Evolutionary conservation across 495 filamentous ascomycete genomes (phyloP).

Genomic region (Rostrohypoxylon terebratum): DNA sequence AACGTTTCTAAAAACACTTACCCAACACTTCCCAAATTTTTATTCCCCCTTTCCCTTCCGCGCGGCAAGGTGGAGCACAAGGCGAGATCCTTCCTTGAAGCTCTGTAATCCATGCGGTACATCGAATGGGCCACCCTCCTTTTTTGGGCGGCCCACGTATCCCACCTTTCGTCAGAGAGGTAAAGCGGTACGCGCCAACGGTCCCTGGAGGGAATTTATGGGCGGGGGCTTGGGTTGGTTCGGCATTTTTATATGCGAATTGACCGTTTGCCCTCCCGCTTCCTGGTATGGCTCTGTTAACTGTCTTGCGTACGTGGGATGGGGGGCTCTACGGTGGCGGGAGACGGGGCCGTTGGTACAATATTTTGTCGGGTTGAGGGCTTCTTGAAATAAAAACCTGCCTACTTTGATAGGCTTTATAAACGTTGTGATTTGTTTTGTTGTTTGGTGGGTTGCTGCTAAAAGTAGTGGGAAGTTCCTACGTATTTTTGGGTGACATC

Average conservation of each 20-base stretch:
- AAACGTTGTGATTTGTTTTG: not conserved
- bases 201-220: conserved; percentile 42
- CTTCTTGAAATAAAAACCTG: not conserved
- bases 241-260: conserved; percentile 51
- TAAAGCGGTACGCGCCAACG: conserved; percentile 37
- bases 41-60: conserved; percentile 48
- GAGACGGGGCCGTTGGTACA: conserved; percentile 52
- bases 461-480: not conserved
- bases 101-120: conserved; percentile 74
- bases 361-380: conserved; percentile 13
- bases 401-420: too few relatives aligned
- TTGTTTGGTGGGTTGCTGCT: not conserved
- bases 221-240: conserved; percentile 50
- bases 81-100: conserved; percentile 72
- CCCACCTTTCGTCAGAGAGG: conserved; percentile 17
- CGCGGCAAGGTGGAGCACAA: conserved; percentile 73
- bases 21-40: not conserved
- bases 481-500: not conserved
- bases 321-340: conserved; percentile 44
- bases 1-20: not conserved
- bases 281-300: conserved; percentile 37
- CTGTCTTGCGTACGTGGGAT: conserved; percentile 35
- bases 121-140: conserved; percentile 51
- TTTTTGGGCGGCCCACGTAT: conserved; percentile 35
- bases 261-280: conserved; percentile 53